Percentiles rank a stretch among this genome's conserved stretches.
These are phyloP conservation scores for Pseudonectria foliicola DNA, from an alignment of 2,329 filamentous ascomycete genomes.

Conservation along the genomic window DNA sequence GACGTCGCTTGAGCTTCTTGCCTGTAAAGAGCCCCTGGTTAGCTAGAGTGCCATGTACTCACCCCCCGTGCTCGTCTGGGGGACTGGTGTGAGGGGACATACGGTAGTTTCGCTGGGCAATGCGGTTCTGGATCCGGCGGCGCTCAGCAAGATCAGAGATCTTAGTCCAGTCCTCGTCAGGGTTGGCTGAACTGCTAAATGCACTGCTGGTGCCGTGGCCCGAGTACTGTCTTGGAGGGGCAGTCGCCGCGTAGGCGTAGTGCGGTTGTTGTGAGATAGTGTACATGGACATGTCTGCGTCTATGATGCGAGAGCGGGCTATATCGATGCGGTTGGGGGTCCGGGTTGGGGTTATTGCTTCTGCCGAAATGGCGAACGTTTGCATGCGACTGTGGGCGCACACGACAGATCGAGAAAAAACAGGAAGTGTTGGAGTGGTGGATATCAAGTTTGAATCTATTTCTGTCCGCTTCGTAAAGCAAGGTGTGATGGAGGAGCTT, in stretches of 20 bases:
- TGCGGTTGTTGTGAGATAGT: slow-evolving; percentile 28
- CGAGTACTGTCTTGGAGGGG: slow-evolving; percentile 57
- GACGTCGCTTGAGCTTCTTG: slow-evolving; percentile 87
- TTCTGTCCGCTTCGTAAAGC: slow-evolving; percentile 3
- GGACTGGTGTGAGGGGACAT: slow-evolving; percentile 34
- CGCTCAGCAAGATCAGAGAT: slow-evolving; percentile 95
- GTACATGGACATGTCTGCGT: slow-evolving; percentile 34
- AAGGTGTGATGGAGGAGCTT: too few species aligned
- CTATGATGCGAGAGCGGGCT: too few species aligned
- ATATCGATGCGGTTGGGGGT: too few species aligned
- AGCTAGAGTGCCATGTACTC: too few species aligned
- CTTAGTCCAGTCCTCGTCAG: slow-evolving; percentile 98
- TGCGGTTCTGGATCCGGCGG: slow-evolving; percentile 90
- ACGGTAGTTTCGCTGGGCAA: slow-evolving; percentile 97
- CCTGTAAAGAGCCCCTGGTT: slow-evolving; percentile 52
- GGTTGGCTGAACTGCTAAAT: slow-evolving; percentile 88
- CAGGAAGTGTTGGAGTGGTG: slow-evolving; percentile 6
- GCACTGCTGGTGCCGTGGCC: slow-evolving; percentile 82
- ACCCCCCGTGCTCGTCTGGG: too few species aligned
- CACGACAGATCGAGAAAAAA: slow-evolving; percentile 9
- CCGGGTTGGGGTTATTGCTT: too few species aligned
- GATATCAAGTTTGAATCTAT: slow-evolving; percentile 3
- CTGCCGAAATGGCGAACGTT: too few species aligned
- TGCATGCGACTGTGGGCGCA: too few species aligned
- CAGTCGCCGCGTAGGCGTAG: slow-evolving; percentile 26